Base-by-base conservation (phyloP, 148 eudicot genomes). In the Vaccinium darrowii region DNA sequence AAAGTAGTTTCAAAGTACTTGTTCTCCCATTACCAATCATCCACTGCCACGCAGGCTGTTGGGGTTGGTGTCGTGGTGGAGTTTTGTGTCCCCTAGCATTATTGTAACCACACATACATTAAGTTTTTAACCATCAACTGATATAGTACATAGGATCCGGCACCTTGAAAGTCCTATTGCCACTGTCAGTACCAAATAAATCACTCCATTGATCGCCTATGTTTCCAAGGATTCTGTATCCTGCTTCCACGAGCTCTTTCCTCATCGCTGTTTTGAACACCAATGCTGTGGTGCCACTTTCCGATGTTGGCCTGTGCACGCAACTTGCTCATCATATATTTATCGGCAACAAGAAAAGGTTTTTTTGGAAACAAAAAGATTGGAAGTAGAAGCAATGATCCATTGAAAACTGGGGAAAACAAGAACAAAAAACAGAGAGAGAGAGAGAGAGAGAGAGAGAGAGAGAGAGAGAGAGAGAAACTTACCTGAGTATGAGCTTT, bases 121-220 rank as follows among this genome's bases (percentile, higher is more conserved):
- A 57, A 15, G 21, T 57, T 58, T 58, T 1, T n/a, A 18, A 18
- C 21, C 69, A 0, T 90, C 80, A 91, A 67, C 85, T 60, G 21
- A 90, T 85, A 87, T 90, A 92, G 80, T 91, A 90, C 95, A 93
- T 90, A 0, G 95, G 97, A 84, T 94, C 91, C 7, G 94, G 97
- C 77, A 94, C 82, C 85, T 94, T 94, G 87, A 94, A 94, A n/a
- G 94, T 94, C 76, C 94, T 69, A 2, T 83, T 69, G 57, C 97
- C 94, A 62, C 75, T 72, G 58, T 88, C 62, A 1, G 76, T 65
- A 4, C 97, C 97, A 5, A 91, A 49, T 27, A 94, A 73, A 82
- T 94, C 97, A 81, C 92, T 94, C 97, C 97, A 94, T 51, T 94
- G 82, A 60, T 80, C 69, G 3, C 82, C 82, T 3, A 21, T 58